Evolutionary conservation across 1,284 basidiomycete genomes (phyloP), one percentile per base, ranked within the genome.

Genomic region (Moesziomyces sp.): DNA sequence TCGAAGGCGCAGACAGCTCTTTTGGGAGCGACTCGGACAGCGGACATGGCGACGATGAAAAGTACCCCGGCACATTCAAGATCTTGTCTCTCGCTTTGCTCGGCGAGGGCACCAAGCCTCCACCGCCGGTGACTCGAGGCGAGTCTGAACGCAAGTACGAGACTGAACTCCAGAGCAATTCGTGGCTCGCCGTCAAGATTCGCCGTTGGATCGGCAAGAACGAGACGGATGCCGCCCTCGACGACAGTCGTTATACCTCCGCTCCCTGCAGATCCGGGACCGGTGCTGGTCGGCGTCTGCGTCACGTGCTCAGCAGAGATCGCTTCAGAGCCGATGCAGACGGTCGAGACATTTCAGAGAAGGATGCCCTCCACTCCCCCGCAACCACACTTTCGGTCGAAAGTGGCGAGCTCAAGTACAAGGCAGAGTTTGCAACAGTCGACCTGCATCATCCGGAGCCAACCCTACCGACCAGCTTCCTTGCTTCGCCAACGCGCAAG

Each of bases 71-170:
- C 6, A 68, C 65, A 0, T 58, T 68, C 34, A 63, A 68, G 21
- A 69, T 73, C 35, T 16, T 74, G 11, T 58, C 60, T 0, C 44
- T 65, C 3, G 61, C 61, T 0, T 19, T 74, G n/a, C 38, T 74
- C 13, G 64, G 65, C 0, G 62, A 66, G 18, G 72, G 67, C 11
- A 57, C 52, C 18, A 55, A 49, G 48, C 40, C 52, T 0, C 50
- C 54, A 23, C 50, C 57, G 9, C 74, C 71, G 1, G 34, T 61
- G 10, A 69, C 61, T 2, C 28, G 74, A 10, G 52, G 51, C 3
- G 57, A 54, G 28, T 55, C 59, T 0, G 66, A 58, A 3, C 55
- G 62, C 30, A 69, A 66, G 49, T 74, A 74, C 21, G 71, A 74
- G 18, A 49, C 40, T 16, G 51, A 43, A 0, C 57, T 74, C 1